Conservation (phyloP, 164 flowering plant species). For the Santalum album region DNA sequence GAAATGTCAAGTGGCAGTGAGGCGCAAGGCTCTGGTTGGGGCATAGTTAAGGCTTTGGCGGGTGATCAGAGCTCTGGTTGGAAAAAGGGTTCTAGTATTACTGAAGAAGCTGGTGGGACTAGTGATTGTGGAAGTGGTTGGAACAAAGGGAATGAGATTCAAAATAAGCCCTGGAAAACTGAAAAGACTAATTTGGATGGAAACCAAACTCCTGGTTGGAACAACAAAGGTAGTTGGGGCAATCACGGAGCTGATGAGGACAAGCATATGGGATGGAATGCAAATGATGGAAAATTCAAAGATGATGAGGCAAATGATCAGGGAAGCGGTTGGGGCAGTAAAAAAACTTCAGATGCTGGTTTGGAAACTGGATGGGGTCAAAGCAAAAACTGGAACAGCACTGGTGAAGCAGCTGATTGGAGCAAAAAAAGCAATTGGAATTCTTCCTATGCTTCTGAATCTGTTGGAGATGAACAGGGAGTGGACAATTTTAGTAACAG, state of each 20-base stretch:
- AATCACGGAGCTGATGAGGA: background rate
- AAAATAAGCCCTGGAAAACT: too few relatives aligned
- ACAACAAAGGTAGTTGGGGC: background rate
- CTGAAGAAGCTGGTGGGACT: slow-evolving; percentile 5
- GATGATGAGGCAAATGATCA: background rate
- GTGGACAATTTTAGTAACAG: background rate
- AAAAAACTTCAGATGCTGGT: background rate
- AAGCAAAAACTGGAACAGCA: background rate
- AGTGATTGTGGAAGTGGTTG: background rate
- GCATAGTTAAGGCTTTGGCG: background rate
- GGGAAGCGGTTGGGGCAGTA: background rate
- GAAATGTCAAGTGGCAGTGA: background rate
- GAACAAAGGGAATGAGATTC: background rate
- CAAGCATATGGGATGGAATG: background rate
- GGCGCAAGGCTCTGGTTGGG: background rate
- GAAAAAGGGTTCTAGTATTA: slow-evolving; percentile 6
- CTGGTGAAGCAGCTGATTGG: background rate
- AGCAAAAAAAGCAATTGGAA: background rate
- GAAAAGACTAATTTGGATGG: background rate
- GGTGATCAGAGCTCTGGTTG: slow-evolving; percentile 3
- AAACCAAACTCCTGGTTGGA: background rate
- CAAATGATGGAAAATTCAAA: background rate
- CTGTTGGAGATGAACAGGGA: background rate
- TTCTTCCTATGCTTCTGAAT: background rate
- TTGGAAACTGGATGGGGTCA: background rate